phyloP scores from a whole-genome alignment of 208 protist species.

The Kentomonas sorsogonicus region DNA sequence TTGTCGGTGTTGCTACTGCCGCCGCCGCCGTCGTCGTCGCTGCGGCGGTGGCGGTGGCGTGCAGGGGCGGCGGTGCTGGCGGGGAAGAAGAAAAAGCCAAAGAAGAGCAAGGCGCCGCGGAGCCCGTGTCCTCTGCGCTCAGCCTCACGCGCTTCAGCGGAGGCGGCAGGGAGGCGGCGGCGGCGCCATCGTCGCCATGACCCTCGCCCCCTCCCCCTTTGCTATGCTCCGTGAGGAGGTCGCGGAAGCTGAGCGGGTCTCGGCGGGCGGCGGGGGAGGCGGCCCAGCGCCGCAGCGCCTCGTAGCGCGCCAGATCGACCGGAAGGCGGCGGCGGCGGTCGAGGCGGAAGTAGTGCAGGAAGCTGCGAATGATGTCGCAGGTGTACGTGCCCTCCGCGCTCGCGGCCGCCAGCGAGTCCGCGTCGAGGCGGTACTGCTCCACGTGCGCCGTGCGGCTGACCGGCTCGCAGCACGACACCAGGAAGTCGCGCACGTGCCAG shows the following conservation, averaged over 20 bases:
- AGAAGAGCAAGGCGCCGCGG: too few relatives aligned
- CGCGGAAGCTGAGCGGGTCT: slow-evolving; percentile 12
- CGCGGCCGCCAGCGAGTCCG: slow-evolving; percentile 74
- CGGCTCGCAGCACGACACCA: slow-evolving; percentile 84
- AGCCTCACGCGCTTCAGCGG: too few relatives aligned
- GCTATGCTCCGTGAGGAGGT: background rate
- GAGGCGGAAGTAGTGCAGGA: slow-evolving; percentile 74
- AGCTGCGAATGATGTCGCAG: slow-evolving; percentile 69
- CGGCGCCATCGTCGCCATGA: background rate
- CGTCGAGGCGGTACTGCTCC: slow-evolving; percentile 78
- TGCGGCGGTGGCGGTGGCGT: background rate
- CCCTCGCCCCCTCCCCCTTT: slow-evolving; percentile 5
- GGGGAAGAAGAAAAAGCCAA: too few relatives aligned
- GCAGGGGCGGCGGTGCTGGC: too few relatives aligned
- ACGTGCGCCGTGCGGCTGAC: slow-evolving; percentile 78
- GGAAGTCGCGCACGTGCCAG: slow-evolving; percentile 69
- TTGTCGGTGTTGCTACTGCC: slow-evolving; percentile 1
- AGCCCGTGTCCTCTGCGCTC: too few relatives aligned
- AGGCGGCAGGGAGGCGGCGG: background rate
- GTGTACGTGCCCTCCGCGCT: slow-evolving; percentile 83
- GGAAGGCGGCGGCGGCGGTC: slow-evolving; percentile 43
- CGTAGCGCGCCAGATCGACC: slow-evolving; percentile 47
- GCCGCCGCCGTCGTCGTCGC: background rate
- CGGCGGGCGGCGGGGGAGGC: slow-evolving; percentile 2
- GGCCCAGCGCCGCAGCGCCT: slow-evolving; percentile 24